Evolutionary conservation across 441 rosid genomes (phyloP), one percentile per base, ranked within the genome.

Genomic region (Gossypium laxum): DNA sequence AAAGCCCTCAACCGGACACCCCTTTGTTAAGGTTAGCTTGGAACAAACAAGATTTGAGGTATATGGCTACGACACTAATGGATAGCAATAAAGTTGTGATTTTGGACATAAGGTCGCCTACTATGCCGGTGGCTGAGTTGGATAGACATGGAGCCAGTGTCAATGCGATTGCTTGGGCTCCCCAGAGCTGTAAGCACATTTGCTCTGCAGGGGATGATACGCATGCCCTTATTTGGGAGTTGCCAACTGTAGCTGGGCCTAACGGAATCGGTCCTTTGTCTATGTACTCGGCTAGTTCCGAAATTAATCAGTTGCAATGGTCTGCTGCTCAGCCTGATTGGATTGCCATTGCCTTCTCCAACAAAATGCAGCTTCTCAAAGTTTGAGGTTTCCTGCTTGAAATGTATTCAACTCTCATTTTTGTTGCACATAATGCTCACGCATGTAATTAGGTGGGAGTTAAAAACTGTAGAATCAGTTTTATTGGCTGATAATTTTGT

Each of bases 221-320:
- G 2, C 89, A 84, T 77, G 93, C 97, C 0, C 83, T 91, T 51
- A 51, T 51, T 15, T 51, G 56, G 56, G 56, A 51, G 19, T 4
- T 51, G 10, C 56, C 56, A 5, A 51, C 56, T 15, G 56, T 51
- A 19, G 22, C 10, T 26, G 97, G 96, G n/a, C 94, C 96, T 0
- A 89, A 84, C 74, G 98, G 95, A 58, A 91, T 93, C 62, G 93
- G 91, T 79, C 98, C 97, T 0, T 81, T 84, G 84, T 88, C 94
- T 38, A 81, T 91, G 85, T 93, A 86, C 77, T 83, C 90, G 3
- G 91, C 97, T 67, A 81, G 85, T 18, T 85, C 87, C 2, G 98
- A 93, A 76, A 89, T 93, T 19, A 91, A 89, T 54, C 96, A 93
- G 86, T 79, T 93, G 70, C 93, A 91, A 78, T 93, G 98, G 98